Conservation (phyloP, 495 filamentous ascomycete genomes). For the Penicillium herquei region DNA sequence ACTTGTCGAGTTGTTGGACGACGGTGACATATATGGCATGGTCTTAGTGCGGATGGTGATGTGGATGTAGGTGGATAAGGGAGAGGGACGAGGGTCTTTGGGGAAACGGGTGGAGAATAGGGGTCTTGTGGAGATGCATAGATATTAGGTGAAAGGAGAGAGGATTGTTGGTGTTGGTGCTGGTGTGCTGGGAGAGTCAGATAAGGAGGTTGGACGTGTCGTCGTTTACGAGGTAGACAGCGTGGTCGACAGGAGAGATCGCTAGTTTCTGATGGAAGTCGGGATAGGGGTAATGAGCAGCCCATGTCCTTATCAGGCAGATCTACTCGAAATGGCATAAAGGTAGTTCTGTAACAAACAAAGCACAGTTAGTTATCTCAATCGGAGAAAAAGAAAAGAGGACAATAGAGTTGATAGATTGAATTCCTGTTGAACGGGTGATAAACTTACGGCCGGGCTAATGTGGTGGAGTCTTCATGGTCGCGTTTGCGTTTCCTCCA, state of each 20-base stretch:
- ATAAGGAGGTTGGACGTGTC: slow-evolving; percentile 27
- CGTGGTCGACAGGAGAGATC: slow-evolving; percentile 26
- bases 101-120: slow-evolving; percentile 37
- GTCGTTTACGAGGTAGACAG: slow-evolving; percentile 37
- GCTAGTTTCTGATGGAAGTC: slow-evolving; percentile 13
- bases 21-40: slow-evolving; percentile 53
- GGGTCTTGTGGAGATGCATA: slow-evolving; percentile 22
- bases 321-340: slow-evolving; percentile 18
- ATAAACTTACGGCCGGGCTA: slow-evolving; percentile 29
- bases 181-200: slow-evolving; percentile 15
- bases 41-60: slow-evolving; percentile 34
- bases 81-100: slow-evolving; percentile 31
- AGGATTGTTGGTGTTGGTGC: slow-evolving; percentile 19
- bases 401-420: too few species aligned
- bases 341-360: slow-evolving; percentile 5
- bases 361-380: not conserved
- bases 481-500: slow-evolving; percentile 41
- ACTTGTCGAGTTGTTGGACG: slow-evolving; percentile 46
- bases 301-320: slow-evolving; percentile 14
- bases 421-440: not conserved
- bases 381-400: not conserved
- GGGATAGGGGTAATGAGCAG: slow-evolving; percentile 16
- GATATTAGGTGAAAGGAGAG: slow-evolving; percentile 24
- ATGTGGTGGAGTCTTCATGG: slow-evolving; percentile 23
- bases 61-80: slow-evolving; percentile 25